Evolutionary conservation across 2,329 filamentous ascomycete genomes (phyloP), one percentile per base, ranked within the genome.

Genomic region (Cercospora sesami): DNA sequence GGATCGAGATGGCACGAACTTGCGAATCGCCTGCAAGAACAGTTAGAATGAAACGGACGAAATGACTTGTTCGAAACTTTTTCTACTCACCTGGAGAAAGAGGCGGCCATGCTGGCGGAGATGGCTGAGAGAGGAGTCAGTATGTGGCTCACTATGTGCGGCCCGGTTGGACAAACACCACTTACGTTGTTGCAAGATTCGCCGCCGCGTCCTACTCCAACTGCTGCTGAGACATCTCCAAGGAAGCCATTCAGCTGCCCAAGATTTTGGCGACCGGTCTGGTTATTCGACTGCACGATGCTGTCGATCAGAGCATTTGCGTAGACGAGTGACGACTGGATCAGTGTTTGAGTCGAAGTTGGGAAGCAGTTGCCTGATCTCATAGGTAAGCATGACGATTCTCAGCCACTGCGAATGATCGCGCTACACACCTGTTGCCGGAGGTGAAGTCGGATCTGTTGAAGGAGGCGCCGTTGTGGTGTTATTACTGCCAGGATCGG

Each of bases 241-340:
- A 71, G 55, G 36, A 60, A 63, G 9, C 67, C 69, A 28, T 69
- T 69, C 6, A 69, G 53, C 51, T 71, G 36, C 1, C 67, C 67
- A n/a, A 69, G 67, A 36, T 69, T 65, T 30, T 65, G 55, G 4
- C 36, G 60, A 9, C 62, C 69, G 39, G 67, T 66, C 45, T 58
- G 60, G 30, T 69, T 67, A 60, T 69, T 67, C 9, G 45, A 58
- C 23, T 69, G 64, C 5, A 61, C 48, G 30, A 71, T 67, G 60
- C 60, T 60, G 48, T 65, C 60, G 65, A 71, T 69, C n/a, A 69
- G 48, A n/a, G 55, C 64, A 36, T 68, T 62, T 6, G 68, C 53
- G 14, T 53, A 51, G 30, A 60, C 57, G 10, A 70, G 59, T 7
- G 53, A 64, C 1, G 55, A 51, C 53, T 70, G 68, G n/a, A 70